A percentile compares a stretch with the other conserved stretches of the same genome.
phyloP scores from a whole-genome alignment of 2,329 filamentous ascomycete species.

The Calonectria pseudoturangicola region DNA sequence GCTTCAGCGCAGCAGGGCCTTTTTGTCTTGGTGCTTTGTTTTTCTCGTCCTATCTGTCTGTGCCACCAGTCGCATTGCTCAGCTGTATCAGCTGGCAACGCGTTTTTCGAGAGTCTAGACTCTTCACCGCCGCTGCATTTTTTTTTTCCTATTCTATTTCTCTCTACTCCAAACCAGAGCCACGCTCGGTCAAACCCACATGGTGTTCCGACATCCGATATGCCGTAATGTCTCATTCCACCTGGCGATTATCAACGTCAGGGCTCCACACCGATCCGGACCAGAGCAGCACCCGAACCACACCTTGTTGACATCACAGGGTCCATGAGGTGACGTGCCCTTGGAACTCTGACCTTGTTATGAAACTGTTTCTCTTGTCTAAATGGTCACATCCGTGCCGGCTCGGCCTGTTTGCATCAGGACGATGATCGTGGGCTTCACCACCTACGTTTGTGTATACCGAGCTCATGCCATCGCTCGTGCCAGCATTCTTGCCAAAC shows the following conservation, averaged over 20 bases:
- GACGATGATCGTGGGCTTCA: background rate
- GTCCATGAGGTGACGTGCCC: slow-evolving; percentile 26
- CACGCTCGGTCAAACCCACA: background rate
- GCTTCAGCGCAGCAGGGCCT: slow-evolving; percentile 29
- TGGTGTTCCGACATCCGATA: slow-evolving; percentile 25
- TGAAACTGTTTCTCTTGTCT: slow-evolving; percentile 18
- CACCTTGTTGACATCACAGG: slow-evolving; percentile 32
- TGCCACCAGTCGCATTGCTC: slow-evolving; percentile 15
- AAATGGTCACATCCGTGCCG: slow-evolving; percentile 27
- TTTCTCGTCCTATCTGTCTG: slow-evolving; percentile 3
- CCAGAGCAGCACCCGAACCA: slow-evolving; percentile 11
- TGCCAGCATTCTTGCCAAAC: slow-evolving; percentile 15
- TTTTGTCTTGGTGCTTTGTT: slow-evolving; percentile 26
- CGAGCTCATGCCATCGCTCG: background rate
- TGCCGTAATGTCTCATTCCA: slow-evolving; percentile 53
- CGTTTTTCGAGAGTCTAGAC: background rate
- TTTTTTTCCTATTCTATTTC: background rate
- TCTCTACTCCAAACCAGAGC: slow-evolving; percentile 24
- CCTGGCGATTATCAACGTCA: slow-evolving; percentile 27
- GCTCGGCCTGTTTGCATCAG: slow-evolving; percentile 4
- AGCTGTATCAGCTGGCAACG: background rate
- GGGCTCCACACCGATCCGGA: slow-evolving; percentile 32
- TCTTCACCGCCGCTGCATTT: slow-evolving; percentile 13
- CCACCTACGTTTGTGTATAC: slow-evolving; percentile 13
- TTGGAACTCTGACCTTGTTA: slow-evolving; percentile 16